Evolutionary conservation across 768 basidiomycete species (phyloP).

Genomic region (Tephrocybe sp.): DNA sequence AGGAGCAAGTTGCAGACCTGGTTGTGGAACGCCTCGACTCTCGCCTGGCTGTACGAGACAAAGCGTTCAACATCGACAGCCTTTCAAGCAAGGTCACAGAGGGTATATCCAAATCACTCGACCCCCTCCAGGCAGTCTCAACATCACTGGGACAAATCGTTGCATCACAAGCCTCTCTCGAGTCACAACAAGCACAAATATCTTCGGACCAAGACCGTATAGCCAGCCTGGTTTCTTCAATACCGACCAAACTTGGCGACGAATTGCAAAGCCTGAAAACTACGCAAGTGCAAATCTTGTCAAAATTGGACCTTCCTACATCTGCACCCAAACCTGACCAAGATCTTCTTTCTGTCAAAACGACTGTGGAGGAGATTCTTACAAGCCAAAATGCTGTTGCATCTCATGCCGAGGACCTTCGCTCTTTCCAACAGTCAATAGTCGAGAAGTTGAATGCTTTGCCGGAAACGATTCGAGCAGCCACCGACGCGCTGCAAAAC

Average conservation of each 20-base stretch:
- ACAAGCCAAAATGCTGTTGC: slow-evolving; percentile 50
- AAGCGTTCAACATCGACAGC: slow-evolving; percentile 60
- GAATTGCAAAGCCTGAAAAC: slow-evolving; percentile 43
- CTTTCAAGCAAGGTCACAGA: slow-evolving; percentile 58
- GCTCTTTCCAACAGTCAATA: slow-evolving; percentile 51
- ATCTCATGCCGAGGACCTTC: slow-evolving; percentile 47
- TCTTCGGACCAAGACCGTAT: slow-evolving; percentile 40
- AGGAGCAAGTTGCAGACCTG: slow-evolving; percentile 86
- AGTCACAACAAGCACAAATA: slow-evolving; percentile 37
- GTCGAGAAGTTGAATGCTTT: slow-evolving; percentile 54
- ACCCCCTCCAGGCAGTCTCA: slow-evolving; percentile 38
- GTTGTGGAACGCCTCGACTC: slow-evolving; percentile 86
- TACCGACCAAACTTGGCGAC: slow-evolving; percentile 48
- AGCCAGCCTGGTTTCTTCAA: slow-evolving; percentile 37
- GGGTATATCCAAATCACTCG: slow-evolving; percentile 43
- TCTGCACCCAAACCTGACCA: slow-evolving; percentile 27
- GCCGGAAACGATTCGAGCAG: slow-evolving; percentile 56
- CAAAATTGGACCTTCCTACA: slow-evolving; percentile 28
- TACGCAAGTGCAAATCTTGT: slow-evolving; percentile 34
- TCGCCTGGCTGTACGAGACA: slow-evolving; percentile 76
- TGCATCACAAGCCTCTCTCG: slow-evolving; percentile 41
- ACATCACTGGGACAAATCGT: slow-evolving; percentile 39
- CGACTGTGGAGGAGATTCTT: slow-evolving; percentile 46
- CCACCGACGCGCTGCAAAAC: slow-evolving; percentile 55
- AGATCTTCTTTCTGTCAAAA: slow-evolving; percentile 45